phyloP scores from a whole-genome alignment of 495 filamentous ascomycete species.

The Penicillium paradoxum region DNA sequence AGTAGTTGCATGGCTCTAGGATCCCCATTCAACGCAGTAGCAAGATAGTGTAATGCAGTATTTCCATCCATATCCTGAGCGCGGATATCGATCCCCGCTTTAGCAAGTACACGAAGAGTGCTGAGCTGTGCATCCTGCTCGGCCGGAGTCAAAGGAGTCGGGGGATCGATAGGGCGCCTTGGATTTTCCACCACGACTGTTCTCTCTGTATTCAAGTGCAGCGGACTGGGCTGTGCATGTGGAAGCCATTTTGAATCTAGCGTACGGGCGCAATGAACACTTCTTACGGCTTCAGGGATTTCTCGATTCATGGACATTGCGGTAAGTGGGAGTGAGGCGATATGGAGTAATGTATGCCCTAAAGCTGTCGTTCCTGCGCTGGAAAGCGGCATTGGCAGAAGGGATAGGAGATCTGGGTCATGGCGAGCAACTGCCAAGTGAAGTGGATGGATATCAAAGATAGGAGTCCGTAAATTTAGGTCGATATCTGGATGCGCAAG shows the following conservation, averaged over 20 bases:
- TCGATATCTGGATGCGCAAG: not conserved
- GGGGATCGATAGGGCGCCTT: not conserved
- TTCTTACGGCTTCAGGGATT: not conserved
- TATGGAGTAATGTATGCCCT: not conserved
- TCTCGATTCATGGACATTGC: not conserved
- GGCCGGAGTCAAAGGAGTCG: not conserved
- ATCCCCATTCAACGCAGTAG: not conserved
- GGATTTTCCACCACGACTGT: not conserved
- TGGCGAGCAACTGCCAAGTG: constrained; percentile 17
- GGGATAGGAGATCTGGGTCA: constrained; percentile 9
- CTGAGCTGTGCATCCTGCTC: not conserved
- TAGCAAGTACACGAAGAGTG: not conserved
- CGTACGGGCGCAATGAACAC: not conserved
- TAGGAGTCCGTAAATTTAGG: constrained; percentile 8
- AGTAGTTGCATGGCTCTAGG: not conserved
- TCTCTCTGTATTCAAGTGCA: not conserved
- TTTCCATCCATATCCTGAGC: not conserved
- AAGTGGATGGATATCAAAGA: constrained; percentile 14
- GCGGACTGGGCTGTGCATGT: not conserved
- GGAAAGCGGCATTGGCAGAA: not conserved
- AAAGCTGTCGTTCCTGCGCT: not conserved
- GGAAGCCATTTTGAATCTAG: not conserved
- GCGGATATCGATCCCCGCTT: not conserved
- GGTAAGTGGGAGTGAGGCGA: not conserved
- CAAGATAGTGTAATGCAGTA: not conserved